Evolutionary conservation across 768 basidiomycete species (phyloP).

Genomic region (Auricularia cornea): DNA sequence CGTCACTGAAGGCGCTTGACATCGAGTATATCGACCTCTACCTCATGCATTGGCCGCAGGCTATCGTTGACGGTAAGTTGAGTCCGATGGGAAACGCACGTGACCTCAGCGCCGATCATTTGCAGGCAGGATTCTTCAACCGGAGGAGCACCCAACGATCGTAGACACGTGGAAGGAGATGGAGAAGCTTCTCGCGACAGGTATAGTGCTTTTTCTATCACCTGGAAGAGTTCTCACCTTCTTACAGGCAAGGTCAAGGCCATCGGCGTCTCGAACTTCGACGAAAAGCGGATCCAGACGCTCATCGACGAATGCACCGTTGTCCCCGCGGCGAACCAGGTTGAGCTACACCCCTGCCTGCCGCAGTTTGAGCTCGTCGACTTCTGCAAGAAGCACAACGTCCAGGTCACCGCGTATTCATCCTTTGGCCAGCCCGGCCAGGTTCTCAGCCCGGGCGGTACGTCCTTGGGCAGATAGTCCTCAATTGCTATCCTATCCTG

Average conservation of each 20-base stretch:
- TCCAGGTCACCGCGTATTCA: slow-evolving; percentile 69
- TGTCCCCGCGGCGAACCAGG: slow-evolving; percentile 72
- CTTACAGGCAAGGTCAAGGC: slow-evolving; percentile 66
- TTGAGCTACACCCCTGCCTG: slow-evolving; percentile 67
- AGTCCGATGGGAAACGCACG: no score
- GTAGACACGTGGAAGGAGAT: slow-evolving; percentile 73
- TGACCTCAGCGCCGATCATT: no score
- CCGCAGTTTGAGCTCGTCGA: slow-evolving; percentile 57
- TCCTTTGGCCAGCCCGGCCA: slow-evolving; percentile 46
- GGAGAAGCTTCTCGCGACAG: slow-evolving; percentile 40
- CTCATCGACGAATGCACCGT: slow-evolving; percentile 47
- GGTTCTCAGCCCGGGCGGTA: no score
- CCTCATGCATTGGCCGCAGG: slow-evolving; percentile 72
- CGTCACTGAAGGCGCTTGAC: slow-evolving; percentile 32
- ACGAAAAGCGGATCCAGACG: slow-evolving; percentile 51
- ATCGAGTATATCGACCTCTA: slow-evolving; percentile 43
- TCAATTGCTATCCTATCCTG: no score
- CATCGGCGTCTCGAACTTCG: slow-evolving; percentile 77
- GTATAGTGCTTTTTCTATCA: background rate
- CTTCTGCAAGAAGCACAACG: slow-evolving; percentile 54
- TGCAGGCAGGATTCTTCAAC: slow-evolving; percentile 12
- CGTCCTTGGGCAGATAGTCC: no score
- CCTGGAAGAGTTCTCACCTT: slow-evolving; percentile 21
- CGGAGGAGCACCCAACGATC: slow-evolving; percentile 23
- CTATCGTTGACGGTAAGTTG: slow-evolving; percentile 40